Evolutionary conservation across 2,329 filamentous ascomycete species (phyloP).

Genomic region (Ceratocystis destructans): DNA sequence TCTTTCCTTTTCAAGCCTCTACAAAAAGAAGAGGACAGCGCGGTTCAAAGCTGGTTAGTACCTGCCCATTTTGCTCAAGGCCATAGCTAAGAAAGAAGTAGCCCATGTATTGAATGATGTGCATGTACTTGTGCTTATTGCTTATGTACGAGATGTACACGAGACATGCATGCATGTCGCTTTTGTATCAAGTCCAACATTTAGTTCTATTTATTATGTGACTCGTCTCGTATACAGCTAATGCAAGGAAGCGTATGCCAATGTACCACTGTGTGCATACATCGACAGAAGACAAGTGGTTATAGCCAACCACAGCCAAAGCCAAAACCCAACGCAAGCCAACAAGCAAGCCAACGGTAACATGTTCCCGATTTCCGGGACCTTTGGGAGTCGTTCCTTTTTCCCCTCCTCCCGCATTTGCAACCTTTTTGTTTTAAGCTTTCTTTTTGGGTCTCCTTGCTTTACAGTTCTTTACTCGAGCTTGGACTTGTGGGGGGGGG

Average conservation of each 20-base stretch:
- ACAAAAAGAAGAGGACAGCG: not conserved
- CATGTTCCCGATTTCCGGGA: not conserved
- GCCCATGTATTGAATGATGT: not conserved
- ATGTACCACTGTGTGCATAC: not conserved
- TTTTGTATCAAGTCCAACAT: too few species aligned
- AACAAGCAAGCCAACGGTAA: not conserved
- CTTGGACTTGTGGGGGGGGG: conserved; percentile 3
- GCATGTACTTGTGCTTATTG: not conserved
- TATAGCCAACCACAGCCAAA: too few species aligned
- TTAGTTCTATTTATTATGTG: too few species aligned
- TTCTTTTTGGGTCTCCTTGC: not conserved
- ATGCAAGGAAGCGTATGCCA: not conserved
- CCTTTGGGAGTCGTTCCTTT: not conserved
- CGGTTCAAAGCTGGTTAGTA: not conserved
- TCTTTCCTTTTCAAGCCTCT: not conserved
- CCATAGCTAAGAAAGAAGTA: not conserved
- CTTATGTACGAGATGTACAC: too few species aligned
- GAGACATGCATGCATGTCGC: too few species aligned
- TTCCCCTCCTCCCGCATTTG: not conserved
- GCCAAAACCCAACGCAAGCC: not conserved
- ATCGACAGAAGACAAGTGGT: not conserved
- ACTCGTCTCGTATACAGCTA: not conserved
- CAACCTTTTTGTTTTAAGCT: not conserved
- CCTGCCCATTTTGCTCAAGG: too few species aligned
- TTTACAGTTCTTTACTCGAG: not conserved